A percentile compares a stretch with the other conserved stretches of the same genome.
Conservation (phyloP, 2,329 filamentous ascomycete genomes). For the Simplicillium aogashimaense region DNA sequence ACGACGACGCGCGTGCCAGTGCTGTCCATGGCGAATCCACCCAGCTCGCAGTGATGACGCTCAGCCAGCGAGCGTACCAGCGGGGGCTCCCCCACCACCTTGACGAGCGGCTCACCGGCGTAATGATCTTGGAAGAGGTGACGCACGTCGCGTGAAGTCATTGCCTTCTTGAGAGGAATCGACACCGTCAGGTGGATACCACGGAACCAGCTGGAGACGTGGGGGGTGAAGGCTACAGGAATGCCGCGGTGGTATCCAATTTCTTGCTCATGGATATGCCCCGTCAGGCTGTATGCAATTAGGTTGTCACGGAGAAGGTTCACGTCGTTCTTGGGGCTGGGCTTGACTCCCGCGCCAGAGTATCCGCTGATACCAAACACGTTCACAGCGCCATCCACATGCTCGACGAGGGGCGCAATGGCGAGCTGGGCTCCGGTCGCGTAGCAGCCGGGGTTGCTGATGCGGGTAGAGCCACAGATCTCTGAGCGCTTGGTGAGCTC, state of each 20-base stretch:
- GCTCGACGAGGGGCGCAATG: slow-evolving; percentile 68
- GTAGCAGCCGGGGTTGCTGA: slow-evolving; percentile 91
- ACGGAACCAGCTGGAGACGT: slow-evolving; percentile 86
- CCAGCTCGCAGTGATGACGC: slow-evolving; percentile 86
- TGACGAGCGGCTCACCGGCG: slow-evolving; percentile 90
- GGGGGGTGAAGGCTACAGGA: slow-evolving; percentile 77
- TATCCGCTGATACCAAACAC: slow-evolving; percentile 91
- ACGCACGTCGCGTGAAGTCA: slow-evolving; percentile 86
- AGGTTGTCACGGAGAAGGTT: slow-evolving; percentile 76
- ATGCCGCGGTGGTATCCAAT: slow-evolving; percentile 70
- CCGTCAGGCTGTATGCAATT: slow-evolving; percentile 68
- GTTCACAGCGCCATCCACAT: slow-evolving; percentile 69
- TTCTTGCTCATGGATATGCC: slow-evolving; percentile 91
- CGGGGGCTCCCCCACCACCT: slow-evolving; percentile 80
- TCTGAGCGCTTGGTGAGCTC: slow-evolving; percentile 70
- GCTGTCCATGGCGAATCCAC: slow-evolving; percentile 87
- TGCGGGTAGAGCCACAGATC: slow-evolving; percentile 70
- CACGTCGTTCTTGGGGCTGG: slow-evolving; percentile 87
- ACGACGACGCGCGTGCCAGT: slow-evolving; percentile 88
- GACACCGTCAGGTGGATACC: slow-evolving; percentile 89
- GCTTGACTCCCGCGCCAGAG: slow-evolving; percentile 90
- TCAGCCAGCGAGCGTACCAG: slow-evolving; percentile 75
- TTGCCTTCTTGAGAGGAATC: slow-evolving; percentile 74
- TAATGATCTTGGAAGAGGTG: slow-evolving; percentile 95
- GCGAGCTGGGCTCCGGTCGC: slow-evolving; percentile 87